Base-by-base conservation (phyloP, 2,329 filamentous ascomycete genomes). In the Pezizomycotina sp. region DNA sequence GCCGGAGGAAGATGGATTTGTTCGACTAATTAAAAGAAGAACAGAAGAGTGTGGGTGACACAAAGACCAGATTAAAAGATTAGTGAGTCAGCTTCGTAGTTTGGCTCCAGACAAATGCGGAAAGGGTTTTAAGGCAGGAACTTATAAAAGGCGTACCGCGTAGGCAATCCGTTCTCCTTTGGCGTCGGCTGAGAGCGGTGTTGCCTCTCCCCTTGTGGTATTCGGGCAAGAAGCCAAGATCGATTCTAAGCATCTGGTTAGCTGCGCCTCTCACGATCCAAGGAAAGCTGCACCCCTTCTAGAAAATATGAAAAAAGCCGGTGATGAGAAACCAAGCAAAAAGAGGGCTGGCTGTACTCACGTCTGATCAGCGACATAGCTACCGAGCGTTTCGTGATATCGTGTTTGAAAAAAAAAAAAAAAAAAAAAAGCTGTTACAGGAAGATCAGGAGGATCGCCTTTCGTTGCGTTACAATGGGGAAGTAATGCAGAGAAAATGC, bases 1-100 rank as follows among this genome's bases (percentile, higher is more conserved):
- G 84, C 50, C 89, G 82, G 30, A 98, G 67, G 61, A 93, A 95
- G 60, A 98, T 76, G 45, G 86, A 95, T 65, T 95, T 95, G 54
- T 82, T 84, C 34, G 83, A 86, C 82, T 91, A 50, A 28, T 16
- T 3, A 31, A 6, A 19, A 25, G 7, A 27, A 26, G 8, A 8
- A 24, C 8, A 24, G 22, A 8, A 24, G 8, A n/a, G 8, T 8
- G n/a, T 24, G 22, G 8, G 8, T 8, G 22, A 8, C 22, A 8
- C 22, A 33, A 18, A 18, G 15, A 13, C 42, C 15, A 40, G 25
- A 35, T 31, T 36, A 27, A 33, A 33, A 10, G 15, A 4, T 12
- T 31, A 20, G n/a, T n/a, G 12, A n/a, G 14, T 20, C 4, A 13
- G n/a, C 6, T 25, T 25, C n/a, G 8, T 25, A 26, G 27, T 19